phyloP scores from a whole-genome alignment of 2,329 filamentous ascomycete species.

The Pseudogymnoascus sp. region DNA sequence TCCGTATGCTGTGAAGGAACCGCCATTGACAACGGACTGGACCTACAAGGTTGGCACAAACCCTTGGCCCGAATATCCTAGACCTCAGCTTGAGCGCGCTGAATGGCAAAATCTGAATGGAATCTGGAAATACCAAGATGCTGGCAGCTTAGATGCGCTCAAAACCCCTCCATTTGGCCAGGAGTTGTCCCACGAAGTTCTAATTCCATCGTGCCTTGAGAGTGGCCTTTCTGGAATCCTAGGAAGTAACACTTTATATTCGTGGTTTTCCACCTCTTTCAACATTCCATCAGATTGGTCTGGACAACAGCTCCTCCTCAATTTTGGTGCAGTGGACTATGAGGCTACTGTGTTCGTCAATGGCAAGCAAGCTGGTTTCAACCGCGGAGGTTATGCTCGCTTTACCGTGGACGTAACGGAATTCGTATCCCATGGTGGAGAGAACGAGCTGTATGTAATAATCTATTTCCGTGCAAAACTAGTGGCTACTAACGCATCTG shows the following conservation, averaged over 20 bases:
- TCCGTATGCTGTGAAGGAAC: constrained; percentile 33
- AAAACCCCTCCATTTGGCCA: constrained; percentile 38
- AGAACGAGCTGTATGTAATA: constrained; percentile 46
- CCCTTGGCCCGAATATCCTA: constrained; percentile 43
- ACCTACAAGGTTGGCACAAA: constrained; percentile 39
- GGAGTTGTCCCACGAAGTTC: constrained; percentile 36
- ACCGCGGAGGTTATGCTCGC: constrained; percentile 55
- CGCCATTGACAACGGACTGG: constrained; percentile 39
- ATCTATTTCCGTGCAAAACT: background rate
- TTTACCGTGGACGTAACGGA: constrained; percentile 54
- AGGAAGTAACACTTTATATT: constrained; percentile 32
- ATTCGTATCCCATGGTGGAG: constrained; percentile 28
- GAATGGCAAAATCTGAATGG: constrained; percentile 44
- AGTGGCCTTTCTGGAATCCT: constrained; percentile 46
- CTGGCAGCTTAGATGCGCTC: constrained; percentile 32
- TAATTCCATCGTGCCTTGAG: constrained; percentile 48
- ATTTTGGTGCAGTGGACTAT: constrained; percentile 46
- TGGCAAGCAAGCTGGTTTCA: constrained; percentile 41
- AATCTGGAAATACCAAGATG: constrained; percentile 39
- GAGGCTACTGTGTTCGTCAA: constrained; percentile 52
- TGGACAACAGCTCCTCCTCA: constrained; percentile 36
- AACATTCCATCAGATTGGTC: constrained; percentile 32
- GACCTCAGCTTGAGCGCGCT: constrained; percentile 38
- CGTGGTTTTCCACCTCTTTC: constrained; percentile 44
- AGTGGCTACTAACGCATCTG: background rate